Conservation (phyloP, 176 grass and related monocot species). For the Coix lacrymajobi region DNA sequence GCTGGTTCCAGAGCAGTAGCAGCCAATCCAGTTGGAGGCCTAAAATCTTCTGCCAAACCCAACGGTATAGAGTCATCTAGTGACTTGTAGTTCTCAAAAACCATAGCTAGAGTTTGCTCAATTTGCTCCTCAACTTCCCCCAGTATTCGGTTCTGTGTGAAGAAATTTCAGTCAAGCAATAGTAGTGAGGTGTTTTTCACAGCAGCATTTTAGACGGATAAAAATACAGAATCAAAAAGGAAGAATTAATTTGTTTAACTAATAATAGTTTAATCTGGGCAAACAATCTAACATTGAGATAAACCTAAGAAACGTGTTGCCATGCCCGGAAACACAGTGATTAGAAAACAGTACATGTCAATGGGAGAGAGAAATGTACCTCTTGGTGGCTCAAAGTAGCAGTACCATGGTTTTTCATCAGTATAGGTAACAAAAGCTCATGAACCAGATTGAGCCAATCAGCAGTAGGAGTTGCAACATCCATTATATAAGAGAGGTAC, state of each 20-base stretch:
- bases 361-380: conserved; percentile 41
- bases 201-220: conserved; percentile 1
- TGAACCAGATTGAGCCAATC: conserved; percentile 85
- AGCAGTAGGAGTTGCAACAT: conserved; percentile 89
- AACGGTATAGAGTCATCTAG: conserved; percentile 74
- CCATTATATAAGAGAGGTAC: conserved; percentile 98
- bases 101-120: conserved; percentile 75
- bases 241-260: neutral
- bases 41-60: conserved; percentile 77
- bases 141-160: conserved; percentile 83
- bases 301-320: neutral
- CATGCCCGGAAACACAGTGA: neutral
- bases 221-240: conserved; percentile 7
- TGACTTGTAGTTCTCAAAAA: conserved; percentile 97
- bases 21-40: conserved; percentile 67
- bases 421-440: conserved; percentile 82
- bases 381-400: conserved; percentile 91
- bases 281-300: neutral
- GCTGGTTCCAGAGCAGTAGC: conserved; percentile 74
- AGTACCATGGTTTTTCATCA: conserved; percentile 70
- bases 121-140: conserved; percentile 91
- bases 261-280: conserved; percentile 13
- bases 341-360: neutral
- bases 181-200: conserved; percentile 3
- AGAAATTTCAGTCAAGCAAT: conserved; percentile 4